phyloP scores from a whole-genome alignment of 495 filamentous ascomycete genomes.

The Aspergillus indologenus region DNA sequence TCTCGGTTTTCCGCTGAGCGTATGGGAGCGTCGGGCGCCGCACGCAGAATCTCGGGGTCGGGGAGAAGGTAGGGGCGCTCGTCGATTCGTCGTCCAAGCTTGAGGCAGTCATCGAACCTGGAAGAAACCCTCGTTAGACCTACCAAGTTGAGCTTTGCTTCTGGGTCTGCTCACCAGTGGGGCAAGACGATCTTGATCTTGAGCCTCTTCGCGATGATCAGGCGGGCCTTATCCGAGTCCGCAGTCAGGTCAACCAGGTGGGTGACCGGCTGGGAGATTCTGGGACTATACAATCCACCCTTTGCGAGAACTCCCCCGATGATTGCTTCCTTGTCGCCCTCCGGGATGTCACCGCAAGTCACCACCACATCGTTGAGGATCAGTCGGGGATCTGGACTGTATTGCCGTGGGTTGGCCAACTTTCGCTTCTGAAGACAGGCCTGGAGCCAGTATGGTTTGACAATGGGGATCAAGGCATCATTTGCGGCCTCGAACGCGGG shows the following conservation, averaged over 20 bases:
- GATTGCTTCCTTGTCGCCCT: slow-evolving; percentile 89
- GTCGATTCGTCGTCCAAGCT: slow-evolving; percentile 81
- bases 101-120: slow-evolving; percentile 96
- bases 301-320: slow-evolving; percentile 84
- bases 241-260: slow-evolving; percentile 83
- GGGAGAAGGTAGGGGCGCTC: slow-evolving; percentile 86
- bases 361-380: slow-evolving; percentile 82
- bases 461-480: slow-evolving; percentile 74
- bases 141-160: not conserved
- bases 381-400: slow-evolving; percentile 83
- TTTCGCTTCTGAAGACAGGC: slow-evolving; percentile 63
- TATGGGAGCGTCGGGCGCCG: slow-evolving; percentile 51
- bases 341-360: slow-evolving; percentile 75
- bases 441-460: slow-evolving; percentile 78
- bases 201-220: slow-evolving; percentile 59
- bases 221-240: slow-evolving; percentile 68
- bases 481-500: slow-evolving; percentile 69
- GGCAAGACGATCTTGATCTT: slow-evolving; percentile 84
- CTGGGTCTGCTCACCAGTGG: slow-evolving; percentile 68
- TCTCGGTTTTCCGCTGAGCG: slow-evolving; percentile 53
- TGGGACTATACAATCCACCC: slow-evolving; percentile 73
- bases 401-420: slow-evolving; percentile 74
- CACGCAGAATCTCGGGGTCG: slow-evolving; percentile 71
- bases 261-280: slow-evolving; percentile 69
- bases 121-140: not conserved